phyloP scores from a whole-genome alignment of 192 early-diverging fungal species.

The Dimargaris xerosporica region DNA sequence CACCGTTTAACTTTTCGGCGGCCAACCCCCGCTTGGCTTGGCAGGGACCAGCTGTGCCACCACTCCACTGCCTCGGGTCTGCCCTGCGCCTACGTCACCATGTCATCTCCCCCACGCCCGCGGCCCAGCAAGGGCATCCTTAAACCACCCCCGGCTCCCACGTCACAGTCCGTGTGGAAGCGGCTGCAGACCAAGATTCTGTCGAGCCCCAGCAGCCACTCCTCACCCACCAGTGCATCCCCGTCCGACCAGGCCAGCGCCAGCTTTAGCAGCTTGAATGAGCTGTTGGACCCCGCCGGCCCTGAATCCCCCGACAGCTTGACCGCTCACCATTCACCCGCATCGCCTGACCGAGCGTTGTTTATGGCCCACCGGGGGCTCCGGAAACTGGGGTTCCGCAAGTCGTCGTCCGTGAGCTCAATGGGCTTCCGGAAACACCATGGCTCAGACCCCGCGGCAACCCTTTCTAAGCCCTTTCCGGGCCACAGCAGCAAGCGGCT shows the following conservation, averaged over 20 bases:
- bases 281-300: background rate
- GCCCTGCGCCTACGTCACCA: too few relatives aligned
- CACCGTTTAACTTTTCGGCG: too few relatives aligned
- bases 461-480: background rate
- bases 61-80: too few relatives aligned
- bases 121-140: conserved; percentile 26
- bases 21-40: too few relatives aligned
- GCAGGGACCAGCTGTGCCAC: too few relatives aligned
- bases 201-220: background rate
- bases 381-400: too few relatives aligned
- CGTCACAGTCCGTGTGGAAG: conserved; percentile 6
- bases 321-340: background rate
- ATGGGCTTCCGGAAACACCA: background rate
- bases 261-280: background rate
- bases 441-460: background rate
- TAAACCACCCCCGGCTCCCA: conserved; percentile 16
- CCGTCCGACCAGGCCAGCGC: background rate
- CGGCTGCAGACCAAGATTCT: conserved; percentile 5
- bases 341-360: too few relatives aligned
- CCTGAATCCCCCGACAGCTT: background rate
- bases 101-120: background rate
- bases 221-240: background rate
- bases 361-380: too few relatives aligned
- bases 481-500: background rate
- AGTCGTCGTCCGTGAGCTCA: background rate